A percentile compares a stretch with the other conserved stretches of the same genome.
These are phyloP conservation scores for Prototheca wickerhamii DNA, from an alignment of 163 green algal genomes.

Conservation along the genomic window DNA sequence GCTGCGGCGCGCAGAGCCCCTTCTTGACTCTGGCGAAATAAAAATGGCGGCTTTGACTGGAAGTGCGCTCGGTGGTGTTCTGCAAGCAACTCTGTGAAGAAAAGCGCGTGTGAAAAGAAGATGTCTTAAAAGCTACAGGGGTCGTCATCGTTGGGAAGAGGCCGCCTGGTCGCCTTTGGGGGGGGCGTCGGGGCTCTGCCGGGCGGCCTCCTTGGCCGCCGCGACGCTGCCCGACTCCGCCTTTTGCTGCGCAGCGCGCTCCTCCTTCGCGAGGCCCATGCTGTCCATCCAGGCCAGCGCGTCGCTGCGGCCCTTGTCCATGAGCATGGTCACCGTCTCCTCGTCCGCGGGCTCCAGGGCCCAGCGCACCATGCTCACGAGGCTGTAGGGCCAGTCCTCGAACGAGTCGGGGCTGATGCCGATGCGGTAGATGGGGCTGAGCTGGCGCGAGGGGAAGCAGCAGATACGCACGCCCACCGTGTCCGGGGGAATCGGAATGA, in stretches of 20 bases:
- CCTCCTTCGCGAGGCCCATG: slow-evolving; percentile 7
- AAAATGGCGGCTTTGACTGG: too few relatives aligned
- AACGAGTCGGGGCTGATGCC: slow-evolving; percentile 45
- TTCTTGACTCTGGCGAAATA: too few relatives aligned
- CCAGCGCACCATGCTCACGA: slow-evolving; percentile 44
- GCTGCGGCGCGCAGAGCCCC: too few relatives aligned
- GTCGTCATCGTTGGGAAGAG: too few relatives aligned
- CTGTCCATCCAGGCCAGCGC: slow-evolving; percentile 16
- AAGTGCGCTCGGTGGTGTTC: too few relatives aligned
- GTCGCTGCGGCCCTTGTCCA: slow-evolving; percentile 18
- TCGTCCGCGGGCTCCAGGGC: slow-evolving; percentile 39
- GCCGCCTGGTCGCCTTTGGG: background rate
- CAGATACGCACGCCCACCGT: slow-evolving; percentile 44
- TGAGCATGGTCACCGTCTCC: slow-evolving; percentile 2
- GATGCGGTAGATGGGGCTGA: slow-evolving; percentile 29
- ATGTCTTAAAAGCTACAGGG: too few relatives aligned
- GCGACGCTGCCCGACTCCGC: slow-evolving; percentile 7
- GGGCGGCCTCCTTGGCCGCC: slow-evolving; percentile 8
- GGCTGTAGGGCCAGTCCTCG: slow-evolving; percentile 37
- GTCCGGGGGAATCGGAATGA: slow-evolving; percentile 53
- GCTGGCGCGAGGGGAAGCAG: slow-evolving; percentile 55
- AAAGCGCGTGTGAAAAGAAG: too few relatives aligned
- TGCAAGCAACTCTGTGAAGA: too few relatives aligned
- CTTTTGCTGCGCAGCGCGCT: background rate
- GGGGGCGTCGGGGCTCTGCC: background rate